Base-by-base conservation (phyloP, 2,329 filamentous ascomycete genomes). In the Cladosporium colombiae region DNA sequence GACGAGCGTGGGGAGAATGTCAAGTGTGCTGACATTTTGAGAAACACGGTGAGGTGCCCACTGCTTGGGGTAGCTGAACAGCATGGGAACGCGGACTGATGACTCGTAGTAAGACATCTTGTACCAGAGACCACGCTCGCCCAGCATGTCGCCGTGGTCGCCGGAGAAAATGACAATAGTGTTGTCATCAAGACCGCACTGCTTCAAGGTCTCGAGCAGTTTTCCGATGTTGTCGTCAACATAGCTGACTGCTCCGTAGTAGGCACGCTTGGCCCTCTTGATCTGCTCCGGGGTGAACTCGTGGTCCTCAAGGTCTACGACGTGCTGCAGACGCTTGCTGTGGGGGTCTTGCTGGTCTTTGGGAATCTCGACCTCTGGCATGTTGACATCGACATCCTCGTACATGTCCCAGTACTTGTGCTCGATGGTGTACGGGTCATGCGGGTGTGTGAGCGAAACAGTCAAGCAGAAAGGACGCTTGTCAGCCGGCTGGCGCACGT, bases 91-190 rank as follows among this genome's bases (percentile, higher is more conserved):
- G 31, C 93, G 90, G 55, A 92, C 92, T 14, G 92, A 96, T 49
- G 89, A 89, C 84, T 97, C 93, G 74, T 93, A 97, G 85, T 95
- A 97, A 75, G 88, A 92, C 93, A 97, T 97, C 85, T 97, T 97
- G 83, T 97, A 93, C 93, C 93, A 97, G 56, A 97, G 82, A 6
- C 91, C 91, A 62, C 92, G 89, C 82, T 97, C 93, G 66, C 93
- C 93, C 8, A 97, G 86, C 93, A 97, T 97, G 78, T 97, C 93
- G 65, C 93, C 93, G 75, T 97, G 93, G 76, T 97, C 93, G 53
- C 93, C 93, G 66, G 90, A 93, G 80, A 97, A 97, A 70, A 97
- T 88, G 73, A 97, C 84, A 72, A 97, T 93, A 14, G 93, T 97
- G 79, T 97, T 88, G 37, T 96, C 88, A 67, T 89, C 89, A 53